Evolutionary conservation across 805 yeast species (phyloP), one percentile per base, ranked within the genome.

Genomic region (Kockiozyma suomiensis): DNA sequence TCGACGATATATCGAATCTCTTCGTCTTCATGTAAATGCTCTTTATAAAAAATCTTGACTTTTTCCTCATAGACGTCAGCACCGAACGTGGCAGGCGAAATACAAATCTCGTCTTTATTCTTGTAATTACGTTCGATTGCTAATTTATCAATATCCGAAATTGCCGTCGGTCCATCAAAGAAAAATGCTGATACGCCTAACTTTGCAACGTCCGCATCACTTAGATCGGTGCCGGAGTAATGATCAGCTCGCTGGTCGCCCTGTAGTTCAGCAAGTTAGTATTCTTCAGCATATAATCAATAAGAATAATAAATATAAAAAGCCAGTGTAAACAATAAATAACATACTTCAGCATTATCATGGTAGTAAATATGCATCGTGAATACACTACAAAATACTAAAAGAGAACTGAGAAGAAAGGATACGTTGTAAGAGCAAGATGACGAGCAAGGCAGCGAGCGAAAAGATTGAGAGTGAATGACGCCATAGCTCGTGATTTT

Each of bases 1-100:
- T 87, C 96, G 19, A 87, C 70, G 54, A 91, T 84, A 75, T 91
- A 93, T 66, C 99, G 79, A 71, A 93, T 93, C 76, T 93, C 99
- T 75, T 93, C 99, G 72, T 93, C 99, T 72, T 93, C 98, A 72
- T 93, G 99, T 55, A 90, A 79, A 74, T 93, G 99, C 56, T 62
- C 66, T 32, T 61, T 55, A 42, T 67, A 67, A 35, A 67, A 67
- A 45, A 75, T 80, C 64, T 81, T 78, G 73, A 93, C 78, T 73
- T 90, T 90, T 52, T 76, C 78, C 65, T 83, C 79, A 69, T 88
- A 82, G 0, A 82, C 85, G 54, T 83, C 86, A 8, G 54, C 50
- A 38, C 84, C 82, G 70, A 90, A 84, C 0, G 87, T 78, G 2
- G 75, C 81, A 30, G 83, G 80, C 30, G 84, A 81, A 54, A 92